These are phyloP conservation scores for Globisporangium lucens DNA, from an alignment of 352 stramenopile genomes.

Conservation along the genomic window DNA sequence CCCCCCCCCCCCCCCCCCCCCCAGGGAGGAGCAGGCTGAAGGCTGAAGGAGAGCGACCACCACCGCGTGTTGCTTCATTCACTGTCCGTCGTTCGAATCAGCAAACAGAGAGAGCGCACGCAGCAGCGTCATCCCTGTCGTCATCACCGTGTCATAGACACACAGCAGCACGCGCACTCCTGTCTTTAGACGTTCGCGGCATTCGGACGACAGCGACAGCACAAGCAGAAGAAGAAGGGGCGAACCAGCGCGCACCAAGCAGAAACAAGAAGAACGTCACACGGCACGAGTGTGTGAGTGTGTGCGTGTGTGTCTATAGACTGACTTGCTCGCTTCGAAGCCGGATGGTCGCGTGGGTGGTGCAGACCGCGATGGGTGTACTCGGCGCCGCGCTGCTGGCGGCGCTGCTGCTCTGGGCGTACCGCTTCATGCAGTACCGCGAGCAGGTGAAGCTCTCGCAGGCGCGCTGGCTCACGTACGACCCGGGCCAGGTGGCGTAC, in stretches of 20 bases:
- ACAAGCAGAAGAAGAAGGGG: neutral
- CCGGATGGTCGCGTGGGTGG: conserved; percentile 37
- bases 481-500: conserved; percentile 25
- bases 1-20: too few species aligned
- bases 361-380: conserved; percentile 39
- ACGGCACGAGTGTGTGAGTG: neutral
- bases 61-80: neutral
- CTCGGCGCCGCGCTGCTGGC: conserved; percentile 36
- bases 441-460: conserved; percentile 55
- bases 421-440: conserved; percentile 60
- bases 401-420: conserved; percentile 49
- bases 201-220: neutral
- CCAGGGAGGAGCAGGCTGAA: neutral
- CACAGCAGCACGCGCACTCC: too few species aligned
- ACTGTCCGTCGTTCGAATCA: neutral
- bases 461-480: conserved; percentile 62
- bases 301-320: neutral
- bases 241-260: neutral
- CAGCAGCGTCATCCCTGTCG: neutral
- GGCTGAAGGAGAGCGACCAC: neutral
- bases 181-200: neutral
- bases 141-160: neutral
- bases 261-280: neutral
- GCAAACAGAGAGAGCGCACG: neutral
- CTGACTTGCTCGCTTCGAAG: neutral